Base-by-base conservation (phyloP, 176 grass and related monocot species). In the Zoysia japonica region DNA sequence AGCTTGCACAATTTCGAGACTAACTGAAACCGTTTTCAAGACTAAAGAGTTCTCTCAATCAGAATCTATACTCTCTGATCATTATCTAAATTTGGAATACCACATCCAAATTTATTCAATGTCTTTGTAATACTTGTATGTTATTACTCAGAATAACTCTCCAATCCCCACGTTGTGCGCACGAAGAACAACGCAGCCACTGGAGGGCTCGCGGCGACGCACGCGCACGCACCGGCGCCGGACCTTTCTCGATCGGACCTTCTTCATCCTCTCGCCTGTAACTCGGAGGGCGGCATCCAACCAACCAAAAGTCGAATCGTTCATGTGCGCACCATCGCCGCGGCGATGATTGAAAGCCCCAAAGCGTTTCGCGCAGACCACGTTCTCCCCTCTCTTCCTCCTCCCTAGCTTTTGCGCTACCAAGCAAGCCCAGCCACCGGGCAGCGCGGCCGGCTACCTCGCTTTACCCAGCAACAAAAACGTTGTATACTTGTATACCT, bases 361-460 rank as follows among this genome's bases (percentile, higher is more conserved):
- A 84, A 75, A 80, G 54, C 15, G 76, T n/a, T 15, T 55, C 8
- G 70, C 87, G 87, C 71, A 76, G 82, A 84, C 87, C 87, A 88
- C 82, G 71, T 80, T 88, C 81, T 87, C 54, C 50, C 44, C 76
- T 9, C 45, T 11, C 1, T 42, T 52, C 1, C 19, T 1, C 61
- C 35, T 28, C 28, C 28, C 28, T 28, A 28, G 28, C 65, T 84
- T 84, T 76, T 80, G 47, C 64, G 28, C 46, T 38, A 17, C 20
- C 75, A 80, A 88, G 70, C 81, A 74, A 17, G 11, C 68, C 42
- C 61, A 61, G 11, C 10, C 67, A 14, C 28, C 60, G 4, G 35
- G 69, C 60, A 42, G 41, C 52, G 76, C 44, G 57, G 35, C 54
- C 45, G 45, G 9, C 78, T 79, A 77, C 80, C 54, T 75, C 16